Conservation (phyloP, 2,329 filamentous ascomycete species). For the Xylariaceae sp. region DNA sequence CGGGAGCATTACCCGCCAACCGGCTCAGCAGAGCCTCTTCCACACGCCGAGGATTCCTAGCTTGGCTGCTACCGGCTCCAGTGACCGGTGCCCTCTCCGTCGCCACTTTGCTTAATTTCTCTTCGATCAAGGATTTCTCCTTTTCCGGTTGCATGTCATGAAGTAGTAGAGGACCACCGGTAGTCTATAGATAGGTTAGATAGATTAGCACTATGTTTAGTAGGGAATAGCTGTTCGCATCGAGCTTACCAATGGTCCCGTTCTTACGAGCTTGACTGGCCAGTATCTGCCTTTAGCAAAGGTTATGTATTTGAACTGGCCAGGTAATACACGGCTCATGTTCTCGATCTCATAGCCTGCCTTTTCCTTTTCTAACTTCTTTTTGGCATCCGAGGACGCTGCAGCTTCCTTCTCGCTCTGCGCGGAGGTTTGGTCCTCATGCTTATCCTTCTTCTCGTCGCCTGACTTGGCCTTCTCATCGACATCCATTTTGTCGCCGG, state of each 20-base stretch:
- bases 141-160: conserved; percentile 76
- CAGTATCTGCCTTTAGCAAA: conserved; percentile 87
- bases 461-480: conserved; percentile 55
- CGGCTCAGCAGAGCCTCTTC: conserved; percentile 31
- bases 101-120: conserved; percentile 81
- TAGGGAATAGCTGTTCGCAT: neutral
- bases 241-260: conserved; percentile 52
- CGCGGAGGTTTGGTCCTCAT: conserved; percentile 45
- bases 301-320: conserved; percentile 91
- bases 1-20: conserved; percentile 24
- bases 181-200: conserved; percentile 54
- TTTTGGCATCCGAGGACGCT: conserved; percentile 59
- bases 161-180: conserved; percentile 88
- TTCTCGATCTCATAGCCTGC: conserved; percentile 93
- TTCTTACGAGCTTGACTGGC: conserved; percentile 60
- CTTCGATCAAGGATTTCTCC: conserved; percentile 74
- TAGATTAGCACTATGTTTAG: conserved; percentile 36
- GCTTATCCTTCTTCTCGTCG: conserved; percentile 55
- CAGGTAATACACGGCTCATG: conserved; percentile 89
- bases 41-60: conserved; percentile 28
- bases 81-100: conserved; percentile 57
- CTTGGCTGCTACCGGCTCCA: conserved; percentile 26
- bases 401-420: conserved; percentile 53
- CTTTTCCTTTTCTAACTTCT: conserved; percentile 94
- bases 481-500: conserved; percentile 81